Base-by-base conservation (phyloP, 2,329 filamentous ascomycete species). In the Ophiostoma novo-ulmi region DNA sequence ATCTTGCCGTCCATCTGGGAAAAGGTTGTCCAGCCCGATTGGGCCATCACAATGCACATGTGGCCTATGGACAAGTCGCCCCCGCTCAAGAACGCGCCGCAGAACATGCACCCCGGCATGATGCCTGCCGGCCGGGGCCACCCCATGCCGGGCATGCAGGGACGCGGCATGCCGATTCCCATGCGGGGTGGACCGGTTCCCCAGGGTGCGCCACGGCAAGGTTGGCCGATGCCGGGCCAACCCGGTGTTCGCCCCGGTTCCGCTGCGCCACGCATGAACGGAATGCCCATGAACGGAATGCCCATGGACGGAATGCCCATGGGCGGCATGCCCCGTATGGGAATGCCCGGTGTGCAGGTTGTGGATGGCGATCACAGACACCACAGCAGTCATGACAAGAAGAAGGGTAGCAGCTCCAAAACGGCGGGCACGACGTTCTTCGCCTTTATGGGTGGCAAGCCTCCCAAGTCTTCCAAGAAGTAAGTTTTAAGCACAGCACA, bases 1-100 rank as follows among this genome's bases (percentile, higher is more conserved):
- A 94, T 95, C 75, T 86, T 95, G 58, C 91, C 91, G 6, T 85
- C 88, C 71, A 87, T 94, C 17, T 95, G 92, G 92, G 91, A 94
- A 74, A 91, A 89, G 75, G 89, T 92, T 64, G 83, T 95, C 69
- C 85, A 94, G 78, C 92, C 92, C 1, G 91, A 94, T 77, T 91
- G 88, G 89, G 81, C 85, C 63, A 82, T 85, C 70, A 84, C 81
- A 11, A 85, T 85, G 84, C 81, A 85, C 55, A 87, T 87, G 84
- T 87, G 85, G 85, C 85, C 85, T 1, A 82, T 85, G 79, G 83
- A 86, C 11, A 82, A 83, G 75, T 74, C 75, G 17, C 75, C 77
- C 7, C 75, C 75, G 39, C 74, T 70, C 68, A 73, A 64, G 73
- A 75, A 70, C 72, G 63, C 77, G 8, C 75, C 75, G 38, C 74